Conservation (phyloP, 2,329 filamentous ascomycete genomes). For the Beauveria rudraprayagi region DNA sequence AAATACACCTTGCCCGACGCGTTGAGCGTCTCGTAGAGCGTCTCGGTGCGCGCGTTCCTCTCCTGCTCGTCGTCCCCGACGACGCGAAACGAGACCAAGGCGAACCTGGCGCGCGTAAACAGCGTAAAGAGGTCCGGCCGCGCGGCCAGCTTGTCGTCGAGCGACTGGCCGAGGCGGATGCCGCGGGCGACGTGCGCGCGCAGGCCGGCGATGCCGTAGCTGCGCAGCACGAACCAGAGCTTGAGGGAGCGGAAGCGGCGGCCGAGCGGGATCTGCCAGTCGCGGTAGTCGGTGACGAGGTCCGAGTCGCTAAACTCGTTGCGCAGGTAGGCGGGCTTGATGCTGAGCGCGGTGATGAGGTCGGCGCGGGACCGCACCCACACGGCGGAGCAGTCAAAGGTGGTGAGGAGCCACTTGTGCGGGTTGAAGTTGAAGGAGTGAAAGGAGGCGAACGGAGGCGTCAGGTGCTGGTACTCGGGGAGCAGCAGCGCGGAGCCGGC, state of each 20-base stretch:
- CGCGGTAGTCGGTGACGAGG: constrained; percentile 86
- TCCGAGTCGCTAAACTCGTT: constrained; percentile 76
- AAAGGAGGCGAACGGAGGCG: constrained; percentile 54
- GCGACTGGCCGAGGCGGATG: constrained; percentile 60
- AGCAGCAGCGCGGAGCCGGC: constrained; percentile 78
- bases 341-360: constrained; percentile 63
- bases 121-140: constrained; percentile 67
- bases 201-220: constrained; percentile 71
- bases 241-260: constrained; percentile 82
- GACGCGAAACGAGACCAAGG: constrained; percentile 67
- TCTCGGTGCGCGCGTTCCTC: constrained; percentile 61
- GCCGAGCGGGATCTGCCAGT: constrained; percentile 95
- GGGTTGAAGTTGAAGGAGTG: constrained; percentile 93
- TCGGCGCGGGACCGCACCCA: constrained; percentile 69
- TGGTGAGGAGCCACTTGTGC: constrained; percentile 95
- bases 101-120: constrained; percentile 66
- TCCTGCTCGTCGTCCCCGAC: constrained; percentile 38
- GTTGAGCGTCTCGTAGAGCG: constrained; percentile 70
- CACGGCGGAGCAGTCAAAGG: constrained; percentile 79
- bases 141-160: constrained; percentile 50
- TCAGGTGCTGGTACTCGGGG: constrained; percentile 68
- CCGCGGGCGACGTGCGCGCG: constrained; percentile 64
- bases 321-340: constrained; percentile 71
- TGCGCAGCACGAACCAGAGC: constrained; percentile 88
- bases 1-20: constrained; percentile 70